These are phyloP conservation scores for Colletotrichum viniferum DNA, from an alignment of 2,329 filamentous ascomycete genomes.

Conservation along the genomic window DNA sequence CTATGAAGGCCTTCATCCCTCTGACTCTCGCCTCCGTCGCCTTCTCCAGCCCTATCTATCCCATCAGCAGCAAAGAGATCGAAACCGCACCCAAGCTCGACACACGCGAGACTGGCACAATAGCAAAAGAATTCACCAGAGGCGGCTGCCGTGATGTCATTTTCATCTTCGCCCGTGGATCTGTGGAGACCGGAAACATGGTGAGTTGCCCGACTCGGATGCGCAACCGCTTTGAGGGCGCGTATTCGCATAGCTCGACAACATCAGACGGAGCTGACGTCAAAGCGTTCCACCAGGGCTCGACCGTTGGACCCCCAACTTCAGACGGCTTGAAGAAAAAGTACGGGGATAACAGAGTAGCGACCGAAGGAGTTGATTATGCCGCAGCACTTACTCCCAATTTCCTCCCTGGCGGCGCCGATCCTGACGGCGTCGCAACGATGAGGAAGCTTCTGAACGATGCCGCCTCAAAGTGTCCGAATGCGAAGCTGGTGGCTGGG, in stretches of 20 bases:
- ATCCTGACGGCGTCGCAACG: slow-evolving; percentile 31
- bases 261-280: not conserved
- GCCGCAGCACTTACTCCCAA: slow-evolving; percentile 34
- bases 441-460: slow-evolving; percentile 35
- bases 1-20: not conserved
- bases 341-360: slow-evolving; percentile 24
- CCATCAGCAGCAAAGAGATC: not conserved
- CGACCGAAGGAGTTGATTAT: slow-evolving; percentile 36
- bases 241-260: slow-evolving; percentile 7
- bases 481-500: slow-evolving; percentile 37
- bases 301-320: slow-evolving; percentile 20
- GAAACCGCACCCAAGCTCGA: not conserved
- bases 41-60: not conserved
- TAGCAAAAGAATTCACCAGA: not conserved
- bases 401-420: slow-evolving; percentile 33
- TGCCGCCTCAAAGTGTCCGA: slow-evolving; percentile 38
- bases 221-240: slow-evolving; percentile 25
- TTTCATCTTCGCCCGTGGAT: slow-evolving; percentile 43
- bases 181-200: slow-evolving; percentile 42
- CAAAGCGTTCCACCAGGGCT: slow-evolving; percentile 3
- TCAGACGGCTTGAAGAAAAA: slow-evolving; percentile 19
- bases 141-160: slow-evolving; percentile 29
- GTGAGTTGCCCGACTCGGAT: slow-evolving; percentile 23
- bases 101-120: not conserved
- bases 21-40: not conserved